phyloP scores from a whole-genome alignment of 306 rosid genomes.

The Geum urbanum region DNA sequence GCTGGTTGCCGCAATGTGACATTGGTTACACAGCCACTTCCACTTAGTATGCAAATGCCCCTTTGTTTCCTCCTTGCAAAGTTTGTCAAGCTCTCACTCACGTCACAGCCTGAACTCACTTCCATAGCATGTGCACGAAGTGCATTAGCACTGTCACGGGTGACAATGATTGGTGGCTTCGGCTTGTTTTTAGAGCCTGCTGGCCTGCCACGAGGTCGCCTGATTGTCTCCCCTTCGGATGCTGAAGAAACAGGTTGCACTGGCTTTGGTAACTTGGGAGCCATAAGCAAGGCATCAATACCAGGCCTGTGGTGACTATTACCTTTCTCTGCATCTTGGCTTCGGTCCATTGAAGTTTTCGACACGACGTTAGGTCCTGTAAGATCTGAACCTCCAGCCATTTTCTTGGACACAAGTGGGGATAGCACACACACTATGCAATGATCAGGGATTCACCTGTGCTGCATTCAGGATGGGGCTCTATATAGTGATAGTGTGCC shows the following conservation, averaged over 20 bases:
- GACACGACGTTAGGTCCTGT: conserved; percentile 17
- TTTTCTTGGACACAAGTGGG: background rate
- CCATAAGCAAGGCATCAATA: conserved; percentile 38
- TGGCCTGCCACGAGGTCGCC: conserved; percentile 65
- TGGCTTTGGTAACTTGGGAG: conserved; percentile 45
- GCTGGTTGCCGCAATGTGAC: conserved; percentile 70
- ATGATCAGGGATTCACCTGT: conserved; percentile 13
- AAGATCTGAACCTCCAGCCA: conserved; percentile 36
- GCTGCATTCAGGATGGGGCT: conserved; percentile 25
- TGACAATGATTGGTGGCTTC: conserved; percentile 65
- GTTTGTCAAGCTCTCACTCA: conserved; percentile 63
- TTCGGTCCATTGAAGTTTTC: conserved; percentile 39
- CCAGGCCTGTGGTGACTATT: conserved; percentile 37
- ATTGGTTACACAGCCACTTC: conserved; percentile 71
- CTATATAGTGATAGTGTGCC: conserved; percentile 39
- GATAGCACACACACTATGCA: conserved; percentile 8
- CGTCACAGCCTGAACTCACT: conserved; percentile 72
- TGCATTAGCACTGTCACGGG: conserved; percentile 69
- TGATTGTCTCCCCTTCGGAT: conserved; percentile 44
- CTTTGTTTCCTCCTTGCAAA: conserved; percentile 81
- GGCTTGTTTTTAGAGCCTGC: conserved; percentile 76
- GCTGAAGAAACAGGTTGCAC: conserved; percentile 55
- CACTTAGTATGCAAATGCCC: conserved; percentile 74
- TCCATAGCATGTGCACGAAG: conserved; percentile 80
- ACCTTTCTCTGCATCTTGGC: conserved; percentile 51